Conservation (phyloP, 257 asterid species). For the Penstemon barbatus region DNA sequence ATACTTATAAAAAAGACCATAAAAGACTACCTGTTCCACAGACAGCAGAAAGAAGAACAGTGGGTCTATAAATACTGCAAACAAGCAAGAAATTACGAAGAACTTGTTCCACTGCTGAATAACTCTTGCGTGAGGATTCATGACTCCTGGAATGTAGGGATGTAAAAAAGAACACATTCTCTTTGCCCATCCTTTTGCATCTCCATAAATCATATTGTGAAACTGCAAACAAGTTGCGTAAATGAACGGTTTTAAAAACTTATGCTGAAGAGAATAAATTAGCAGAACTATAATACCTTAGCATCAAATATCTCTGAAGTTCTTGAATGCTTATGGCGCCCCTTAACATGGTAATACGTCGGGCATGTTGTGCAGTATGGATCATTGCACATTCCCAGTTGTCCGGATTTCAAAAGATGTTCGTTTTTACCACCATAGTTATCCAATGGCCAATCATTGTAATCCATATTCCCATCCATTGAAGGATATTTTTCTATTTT, state of each 20-base stretch:
- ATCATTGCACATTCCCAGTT: conserved; percentile 85
- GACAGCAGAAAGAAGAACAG: conserved; percentile 68
- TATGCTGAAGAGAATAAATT: background rate
- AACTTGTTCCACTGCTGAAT: conserved; percentile 83
- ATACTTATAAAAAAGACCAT: background rate
- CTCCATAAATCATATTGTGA: conserved; percentile 68
- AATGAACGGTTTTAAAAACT: background rate
- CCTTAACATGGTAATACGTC: conserved; percentile 50
- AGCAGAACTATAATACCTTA: conserved; percentile 47
- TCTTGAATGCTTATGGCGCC: conserved; percentile 41
- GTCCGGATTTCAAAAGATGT: conserved; percentile 81
- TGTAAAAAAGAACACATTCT: conserved; percentile 34
- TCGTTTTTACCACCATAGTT: conserved; percentile 53
- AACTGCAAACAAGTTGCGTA: conserved; percentile 45
- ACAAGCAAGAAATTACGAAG: conserved; percentile 68
- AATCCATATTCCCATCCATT: conserved; percentile 26
- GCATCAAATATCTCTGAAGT: conserved; percentile 54
- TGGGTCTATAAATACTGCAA: conserved; percentile 79
- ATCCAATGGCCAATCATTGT: conserved; percentile 44
- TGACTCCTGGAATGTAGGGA: conserved; percentile 60
- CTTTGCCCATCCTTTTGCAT: conserved; percentile 78
- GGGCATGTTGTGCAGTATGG: conserved; percentile 96
- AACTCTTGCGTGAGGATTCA: conserved; percentile 66
- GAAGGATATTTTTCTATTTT: conserved; percentile 53
- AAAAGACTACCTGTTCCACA: conserved; percentile 49